phyloP scores from a whole-genome alignment of 23 red algal species.

The Gracilaria domingensis region DNA sequence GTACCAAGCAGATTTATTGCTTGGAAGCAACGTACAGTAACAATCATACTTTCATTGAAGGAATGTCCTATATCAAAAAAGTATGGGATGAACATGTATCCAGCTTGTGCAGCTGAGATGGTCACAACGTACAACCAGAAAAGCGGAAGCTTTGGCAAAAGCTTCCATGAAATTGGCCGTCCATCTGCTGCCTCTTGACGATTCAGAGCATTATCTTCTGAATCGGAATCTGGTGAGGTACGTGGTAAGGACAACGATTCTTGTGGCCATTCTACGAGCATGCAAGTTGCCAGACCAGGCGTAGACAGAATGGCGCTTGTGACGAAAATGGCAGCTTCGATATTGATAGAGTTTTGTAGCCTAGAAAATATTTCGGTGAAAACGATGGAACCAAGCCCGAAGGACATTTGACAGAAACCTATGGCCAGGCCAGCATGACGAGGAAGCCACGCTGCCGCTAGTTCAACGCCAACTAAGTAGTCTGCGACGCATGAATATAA shows the following conservation, averaged over 20 bases:
- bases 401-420: slow-evolving; percentile 35
- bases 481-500: background rate
- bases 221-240: background rate
- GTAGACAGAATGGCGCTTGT: slow-evolving; percentile 8
- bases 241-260: background rate
- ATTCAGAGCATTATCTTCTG: background rate
- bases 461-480: slow-evolving; percentile 30
- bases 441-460: slow-evolving; percentile 22
- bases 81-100: slow-evolving; percentile 24
- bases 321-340: background rate
- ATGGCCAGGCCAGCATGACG: slow-evolving; percentile 4
- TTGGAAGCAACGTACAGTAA: slow-evolving; percentile 2
- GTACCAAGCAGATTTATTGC: slow-evolving; percentile 11
- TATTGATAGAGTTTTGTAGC: background rate
- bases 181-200: background rate
- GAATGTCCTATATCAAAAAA: slow-evolving; percentile 43
- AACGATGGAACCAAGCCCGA: slow-evolving; percentile 28
- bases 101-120: slow-evolving; percentile 10
- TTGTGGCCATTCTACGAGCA: slow-evolving; percentile 39
- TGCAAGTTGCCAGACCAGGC: background rate
- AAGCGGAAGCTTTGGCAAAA: background rate
- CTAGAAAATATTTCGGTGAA: slow-evolving; percentile 25
- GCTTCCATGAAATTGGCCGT: slow-evolving; percentile 32
- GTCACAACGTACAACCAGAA: slow-evolving; percentile 40
- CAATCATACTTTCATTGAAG: background rate